Percentiles rank a stretch among this genome's conserved stretches.
Conservation (phyloP, 2,329 filamentous ascomycete species). For the Bimuria novae-zelandiae region DNA sequence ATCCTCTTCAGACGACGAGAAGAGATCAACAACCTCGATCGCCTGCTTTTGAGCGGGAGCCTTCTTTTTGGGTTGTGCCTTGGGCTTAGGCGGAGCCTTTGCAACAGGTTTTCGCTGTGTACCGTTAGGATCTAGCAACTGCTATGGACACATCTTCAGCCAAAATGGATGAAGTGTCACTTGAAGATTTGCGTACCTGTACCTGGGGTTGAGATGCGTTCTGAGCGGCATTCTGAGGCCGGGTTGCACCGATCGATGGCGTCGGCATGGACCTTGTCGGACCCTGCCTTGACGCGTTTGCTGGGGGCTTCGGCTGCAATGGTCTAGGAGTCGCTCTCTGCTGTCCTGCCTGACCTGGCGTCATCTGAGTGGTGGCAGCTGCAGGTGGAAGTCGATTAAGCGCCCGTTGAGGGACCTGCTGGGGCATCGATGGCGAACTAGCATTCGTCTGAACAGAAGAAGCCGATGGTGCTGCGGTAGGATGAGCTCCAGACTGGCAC, state of each 20-base stretch:
- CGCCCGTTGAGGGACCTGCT: neutral
- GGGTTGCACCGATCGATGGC: neutral
- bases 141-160: neutral
- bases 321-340: neutral
- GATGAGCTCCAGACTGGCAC: neutral
- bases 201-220: neutral
- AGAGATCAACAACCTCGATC: slow-evolving; percentile 5
- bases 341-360: neutral
- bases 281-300: neutral
- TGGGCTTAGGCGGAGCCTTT: neutral
- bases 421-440: neutral
- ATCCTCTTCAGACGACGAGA: slow-evolving; percentile 11
- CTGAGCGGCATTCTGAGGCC: neutral
- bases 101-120: neutral
- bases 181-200: neutral
- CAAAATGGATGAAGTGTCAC: neutral
- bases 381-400: neutral
- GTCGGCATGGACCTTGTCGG: neutral
- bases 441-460: neutral
- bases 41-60: neutral
- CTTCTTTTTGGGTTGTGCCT: neutral
- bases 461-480: neutral
- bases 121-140: neutral
- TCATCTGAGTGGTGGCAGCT: neutral
- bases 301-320: neutral